Conservation (phyloP, 805 yeast genomes). For the Nakazawaea laoshanensis region DNA sequence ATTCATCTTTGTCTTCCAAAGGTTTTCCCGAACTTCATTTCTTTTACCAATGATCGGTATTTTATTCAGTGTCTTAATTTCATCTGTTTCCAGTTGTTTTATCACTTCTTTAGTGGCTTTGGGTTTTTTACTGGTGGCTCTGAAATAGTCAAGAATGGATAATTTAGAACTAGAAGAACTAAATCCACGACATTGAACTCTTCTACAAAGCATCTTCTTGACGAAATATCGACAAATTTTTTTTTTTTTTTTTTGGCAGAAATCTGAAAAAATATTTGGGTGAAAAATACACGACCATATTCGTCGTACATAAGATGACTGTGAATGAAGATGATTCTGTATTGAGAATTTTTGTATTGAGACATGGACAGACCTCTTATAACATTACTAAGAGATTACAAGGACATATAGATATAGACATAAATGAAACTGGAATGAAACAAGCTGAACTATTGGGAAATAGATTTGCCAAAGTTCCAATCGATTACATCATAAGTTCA, state of each 20-base stretch:
- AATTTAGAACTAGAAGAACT: constrained; percentile 11
- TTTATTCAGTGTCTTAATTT: constrained; percentile 9
- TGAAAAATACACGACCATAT: too few species aligned
- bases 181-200: constrained; percentile 4
- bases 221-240: neutral
- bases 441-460: constrained; percentile 55
- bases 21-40: constrained; percentile 10
- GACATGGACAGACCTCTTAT: constrained; percentile 83
- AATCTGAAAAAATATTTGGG: too few species aligned
- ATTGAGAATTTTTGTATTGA: constrained; percentile 44
- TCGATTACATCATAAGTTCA: constrained; percentile 42
- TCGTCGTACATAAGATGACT: too few species aligned
- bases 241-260: too few species aligned
- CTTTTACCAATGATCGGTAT: constrained; percentile 22
- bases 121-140: constrained; percentile 20
- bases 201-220: constrained; percentile 2
- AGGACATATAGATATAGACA: constrained; percentile 63
- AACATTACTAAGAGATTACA: constrained; percentile 64
- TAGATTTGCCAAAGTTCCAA: constrained; percentile 25
- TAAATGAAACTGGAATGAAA: constrained; percentile 50
- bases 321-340: constrained; percentile 13
- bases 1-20: constrained; percentile 15
- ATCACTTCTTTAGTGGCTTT: constrained; percentile 19
- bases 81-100: constrained; percentile 16
- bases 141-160: constrained; percentile 24